Base-by-base conservation (phyloP, 768 basidiomycete species). In the Lactarius trivialis region DNA sequence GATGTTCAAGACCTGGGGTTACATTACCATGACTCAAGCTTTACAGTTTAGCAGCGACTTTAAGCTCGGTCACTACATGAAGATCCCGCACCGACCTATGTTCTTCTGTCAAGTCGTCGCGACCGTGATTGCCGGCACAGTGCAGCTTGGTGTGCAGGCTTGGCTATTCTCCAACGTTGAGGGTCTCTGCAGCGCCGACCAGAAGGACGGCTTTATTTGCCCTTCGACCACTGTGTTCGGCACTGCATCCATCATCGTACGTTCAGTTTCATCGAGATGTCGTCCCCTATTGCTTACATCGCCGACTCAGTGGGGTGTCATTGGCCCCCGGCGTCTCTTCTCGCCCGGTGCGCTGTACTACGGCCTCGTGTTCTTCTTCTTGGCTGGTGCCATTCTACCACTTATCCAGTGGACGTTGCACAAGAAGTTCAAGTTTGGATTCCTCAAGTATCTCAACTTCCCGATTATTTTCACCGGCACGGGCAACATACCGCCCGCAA, bases 1-100 rank as follows among this genome's bases (percentile, higher is more conserved):
- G 89, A 76, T 91, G 77, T 91, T 91, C 80, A 91, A 89, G 81
- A 88, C 86, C 0, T 89, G 79, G 79, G 88, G 89, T 34, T 89
- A 88, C 68, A 85, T 86, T 60, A 85, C 82, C 55, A 83, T 84
- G 80, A 77, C 78, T 2, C 85, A 86, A 73, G 88, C 89, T 1
- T 71, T 91, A 45, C 75, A 75, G 48, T 92, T 91, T 75, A 81
- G 85, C 1, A 77, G 81, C 9, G 88, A 91, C 74, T 85, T 91
- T 71, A 92, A 93, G 73, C 84, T 89, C 53, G 88, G 85, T 11
- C 88, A 73, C 56, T 77, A 77, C 67, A 86, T 84, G 84, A 88
- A 88, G 74, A 79, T 91, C 55, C 85, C 88, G 3, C 89, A 87
- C 3, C 79, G 84, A 7, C 67, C 79, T 45, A 91, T 91, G 83